Evolutionary conservation across 768 basidiomycete species (phyloP).

Genomic region (Fistulinella prunicolor): DNA sequence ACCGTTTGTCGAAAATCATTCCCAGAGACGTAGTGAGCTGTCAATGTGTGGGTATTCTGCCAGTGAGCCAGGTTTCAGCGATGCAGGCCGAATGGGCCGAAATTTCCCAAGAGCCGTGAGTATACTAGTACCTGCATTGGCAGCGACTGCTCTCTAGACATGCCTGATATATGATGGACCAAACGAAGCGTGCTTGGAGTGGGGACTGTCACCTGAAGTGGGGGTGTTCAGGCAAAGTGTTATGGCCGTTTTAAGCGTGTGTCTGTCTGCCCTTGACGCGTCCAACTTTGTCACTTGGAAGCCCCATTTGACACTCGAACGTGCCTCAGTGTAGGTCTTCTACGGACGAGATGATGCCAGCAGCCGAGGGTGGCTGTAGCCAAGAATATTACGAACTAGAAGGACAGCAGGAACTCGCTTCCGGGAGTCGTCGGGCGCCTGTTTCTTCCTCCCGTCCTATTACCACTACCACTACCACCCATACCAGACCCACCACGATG

Average conservation of each 20-base stretch:
- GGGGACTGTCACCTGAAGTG: too few relatives aligned
- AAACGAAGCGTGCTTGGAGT: not conserved
- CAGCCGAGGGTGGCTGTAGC: not conserved
- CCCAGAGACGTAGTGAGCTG: too few relatives aligned
- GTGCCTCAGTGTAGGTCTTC: too few relatives aligned
- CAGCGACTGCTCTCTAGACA: not conserved
- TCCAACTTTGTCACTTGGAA: too few relatives aligned
- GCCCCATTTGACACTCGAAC: too few relatives aligned
- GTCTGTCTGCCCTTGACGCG: too few relatives aligned
- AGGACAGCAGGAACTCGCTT: not conserved
- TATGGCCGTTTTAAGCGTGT: too few relatives aligned
- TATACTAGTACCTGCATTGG: not conserved
- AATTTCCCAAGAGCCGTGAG: not conserved
- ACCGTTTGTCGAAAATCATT: not conserved
- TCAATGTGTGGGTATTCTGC: not conserved
- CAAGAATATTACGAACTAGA: not conserved
- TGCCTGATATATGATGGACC: not conserved
- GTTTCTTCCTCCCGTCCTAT: not conserved
- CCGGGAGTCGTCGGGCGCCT: not conserved
- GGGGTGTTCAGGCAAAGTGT: too few relatives aligned
- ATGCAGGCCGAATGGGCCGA: too few relatives aligned
- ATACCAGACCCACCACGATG: conserved; percentile 7
- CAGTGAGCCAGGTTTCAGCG: not conserved
- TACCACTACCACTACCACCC: not conserved
- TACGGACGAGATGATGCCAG: too few relatives aligned